phyloP scores from a whole-genome alignment of 106 monocot genomes.

The Dendrobium officinale region DNA sequence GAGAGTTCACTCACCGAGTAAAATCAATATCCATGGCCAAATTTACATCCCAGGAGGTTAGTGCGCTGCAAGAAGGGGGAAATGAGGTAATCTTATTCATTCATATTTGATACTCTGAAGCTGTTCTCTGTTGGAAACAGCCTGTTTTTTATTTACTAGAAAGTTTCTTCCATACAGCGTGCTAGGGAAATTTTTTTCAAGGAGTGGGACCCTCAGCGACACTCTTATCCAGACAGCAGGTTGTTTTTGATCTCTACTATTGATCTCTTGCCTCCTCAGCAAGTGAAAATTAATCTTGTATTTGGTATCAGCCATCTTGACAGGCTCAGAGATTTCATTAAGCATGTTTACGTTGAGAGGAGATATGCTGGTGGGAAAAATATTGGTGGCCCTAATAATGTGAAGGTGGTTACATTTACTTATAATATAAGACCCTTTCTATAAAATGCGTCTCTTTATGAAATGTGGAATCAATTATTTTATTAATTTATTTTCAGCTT shows the following conservation, averaged over 20 bases:
- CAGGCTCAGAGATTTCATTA: constrained; percentile 77
- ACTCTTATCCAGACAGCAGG: constrained; percentile 91
- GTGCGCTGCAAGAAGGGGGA: constrained; percentile 84
- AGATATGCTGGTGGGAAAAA: constrained; percentile 60
- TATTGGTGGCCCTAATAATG: constrained; percentile 35
- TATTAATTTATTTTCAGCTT: not conserved
- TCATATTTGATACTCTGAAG: not conserved
- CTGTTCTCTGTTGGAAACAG: not conserved
- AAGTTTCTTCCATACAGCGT: constrained; percentile 26
- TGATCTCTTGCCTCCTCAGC: not conserved
- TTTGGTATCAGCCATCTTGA: constrained; percentile 61
- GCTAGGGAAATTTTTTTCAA: constrained; percentile 83
- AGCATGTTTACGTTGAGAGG: constrained; percentile 79
- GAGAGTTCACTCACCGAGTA: constrained; percentile 92
- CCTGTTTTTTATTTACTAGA: not conserved
- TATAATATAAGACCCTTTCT: not conserved
- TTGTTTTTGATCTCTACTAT: constrained; percentile 18
- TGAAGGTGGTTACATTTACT: constrained; percentile 41
- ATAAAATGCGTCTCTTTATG: not conserved
- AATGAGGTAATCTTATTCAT: constrained; percentile 62
- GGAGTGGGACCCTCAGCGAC: constrained; percentile 69
- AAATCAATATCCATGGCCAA: constrained; percentile 97
- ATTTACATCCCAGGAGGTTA: constrained; percentile 83
- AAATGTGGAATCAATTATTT: not conserved
- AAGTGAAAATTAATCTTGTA: not conserved